Evolutionary conservation across 1,284 basidiomycete genomes (phyloP).

Genomic region (Bjerkandera adusta): DNA sequence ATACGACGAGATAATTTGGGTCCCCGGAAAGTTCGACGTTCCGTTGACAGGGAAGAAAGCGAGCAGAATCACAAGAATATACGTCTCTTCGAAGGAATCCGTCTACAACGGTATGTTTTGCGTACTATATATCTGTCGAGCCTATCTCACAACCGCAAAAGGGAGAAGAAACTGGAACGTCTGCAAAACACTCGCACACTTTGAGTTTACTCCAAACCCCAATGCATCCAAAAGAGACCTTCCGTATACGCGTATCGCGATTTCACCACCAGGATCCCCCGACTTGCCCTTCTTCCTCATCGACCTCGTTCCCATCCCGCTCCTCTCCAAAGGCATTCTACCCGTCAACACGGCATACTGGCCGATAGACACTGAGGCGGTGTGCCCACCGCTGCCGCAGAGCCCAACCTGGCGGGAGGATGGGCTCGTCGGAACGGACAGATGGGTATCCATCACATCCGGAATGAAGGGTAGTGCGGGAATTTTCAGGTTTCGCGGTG

Average conservation of each 20-base stretch:
- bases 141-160: neutral
- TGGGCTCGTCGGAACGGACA: slow-evolving; percentile 10
- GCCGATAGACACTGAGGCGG: slow-evolving; percentile 1
- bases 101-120: slow-evolving; percentile 14
- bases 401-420: slow-evolving; percentile 13
- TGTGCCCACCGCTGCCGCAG: slow-evolving; percentile 12
- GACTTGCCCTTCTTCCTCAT: slow-evolving; percentile 12
- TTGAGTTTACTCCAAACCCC: slow-evolving; percentile 11
- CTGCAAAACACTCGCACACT: slow-evolving; percentile 10
- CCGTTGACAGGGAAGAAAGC: neutral
- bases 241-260: slow-evolving; percentile 12
- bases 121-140: neutral
- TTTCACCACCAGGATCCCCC: slow-evolving; percentile 1
- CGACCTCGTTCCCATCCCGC: slow-evolving; percentile 7
- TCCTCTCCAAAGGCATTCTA: neutral
- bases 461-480: slow-evolving; percentile 15
- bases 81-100: slow-evolving; percentile 13
- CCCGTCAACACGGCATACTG: slow-evolving; percentile 2
- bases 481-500: slow-evolving; percentile 9
- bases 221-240: neutral
- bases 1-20: slow-evolving; percentile 16
- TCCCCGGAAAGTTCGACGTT: slow-evolving; percentile 11
- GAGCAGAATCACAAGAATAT: slow-evolving; percentile 14
- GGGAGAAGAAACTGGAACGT: slow-evolving; percentile 17
- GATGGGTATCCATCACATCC: slow-evolving; percentile 6